Base-by-base conservation (phyloP, 805 yeast species). In the Zygoascus flipseniorum region DNA sequence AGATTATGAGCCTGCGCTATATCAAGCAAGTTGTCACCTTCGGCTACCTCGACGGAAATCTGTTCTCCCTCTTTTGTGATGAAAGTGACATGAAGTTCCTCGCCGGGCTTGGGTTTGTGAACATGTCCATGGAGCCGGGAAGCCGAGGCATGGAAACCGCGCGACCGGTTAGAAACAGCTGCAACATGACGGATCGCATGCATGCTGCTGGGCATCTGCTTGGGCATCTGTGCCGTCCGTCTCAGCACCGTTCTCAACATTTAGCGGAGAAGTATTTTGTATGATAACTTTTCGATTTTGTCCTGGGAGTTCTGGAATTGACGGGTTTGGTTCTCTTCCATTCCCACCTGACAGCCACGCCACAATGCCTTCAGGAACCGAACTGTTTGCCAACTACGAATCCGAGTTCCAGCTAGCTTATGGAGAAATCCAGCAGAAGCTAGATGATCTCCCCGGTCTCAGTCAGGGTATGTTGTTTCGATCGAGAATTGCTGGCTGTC, bases 1-100 rank as follows among this genome's bases (percentile, higher is more conserved):
- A 93, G 70, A 62, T 90, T 85, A 65, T 90, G 72, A 2, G 93
- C 95, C 71, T 93, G 98, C 5, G 98, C 99, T 53, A 93, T 89
- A 67, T 93, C 99, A 66, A 93, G 72, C 28, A 93, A 65, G 39
- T 89, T 82, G 65, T 93, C 99, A 13, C 98, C 98, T 61, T 85
- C 96, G 1, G 92, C 84, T 1, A 85, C 98, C 64, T 89, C 97
- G 61, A 79, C 80, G 1, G 86, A 80, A 59, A 81, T 74, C 66
- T 89, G 97, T 44, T 78, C 75, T 4, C 98, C 98, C 57, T 92
- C 97, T 65, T 90, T 89, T 37, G 96, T 82, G 53, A 93, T 87
- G 69, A 89, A 93, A 0, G 97, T 90, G 49, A 92, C 77, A 57
- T 83, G 83, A 35, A 86, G 73, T 66, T 92, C 99, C 72, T 93